Percentiles rank a stretch among this genome's conserved stretches.
Evolutionary conservation across 2,329 filamentous ascomycete genomes (phyloP).

Genomic region (Fusarium sp.): DNA sequence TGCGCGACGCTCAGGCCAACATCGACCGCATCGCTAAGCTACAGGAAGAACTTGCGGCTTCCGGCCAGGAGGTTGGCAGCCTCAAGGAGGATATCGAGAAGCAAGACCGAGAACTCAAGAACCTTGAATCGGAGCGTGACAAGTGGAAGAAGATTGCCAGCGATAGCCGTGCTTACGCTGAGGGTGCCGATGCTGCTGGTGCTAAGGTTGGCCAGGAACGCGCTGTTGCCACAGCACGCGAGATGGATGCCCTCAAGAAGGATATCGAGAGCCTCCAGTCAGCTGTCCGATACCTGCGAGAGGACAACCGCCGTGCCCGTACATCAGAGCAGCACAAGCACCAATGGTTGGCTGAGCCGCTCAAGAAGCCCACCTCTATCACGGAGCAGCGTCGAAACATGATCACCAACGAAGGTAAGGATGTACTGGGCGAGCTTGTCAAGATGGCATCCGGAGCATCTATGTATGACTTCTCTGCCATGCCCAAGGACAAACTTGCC

Average conservation of each 20-base stretch:
- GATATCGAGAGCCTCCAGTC: slow-evolving; percentile 74
- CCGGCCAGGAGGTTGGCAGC: slow-evolving; percentile 61
- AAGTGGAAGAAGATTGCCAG: slow-evolving; percentile 78
- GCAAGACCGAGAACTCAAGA: slow-evolving; percentile 73
- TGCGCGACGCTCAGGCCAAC: slow-evolving; percentile 85
- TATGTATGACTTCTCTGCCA: slow-evolving; percentile 67
- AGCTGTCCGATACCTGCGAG: slow-evolving; percentile 73
- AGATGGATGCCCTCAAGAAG: slow-evolving; percentile 77
- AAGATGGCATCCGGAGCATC: slow-evolving; percentile 66
- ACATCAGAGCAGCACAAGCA: slow-evolving; percentile 65
- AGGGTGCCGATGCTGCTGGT: slow-evolving; percentile 61
- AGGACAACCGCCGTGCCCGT: slow-evolving; percentile 73
- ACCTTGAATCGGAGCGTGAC: slow-evolving; percentile 72
- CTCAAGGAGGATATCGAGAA: slow-evolving; percentile 73
- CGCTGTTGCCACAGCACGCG: slow-evolving; percentile 75
- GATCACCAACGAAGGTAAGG: slow-evolving; percentile 70
- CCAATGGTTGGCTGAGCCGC: slow-evolving; percentile 72
- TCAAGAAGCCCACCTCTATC: slow-evolving; percentile 59
- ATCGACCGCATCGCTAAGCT: slow-evolving; percentile 74
- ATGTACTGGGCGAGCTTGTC: slow-evolving; percentile 73
- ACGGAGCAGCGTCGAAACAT: slow-evolving; percentile 62
- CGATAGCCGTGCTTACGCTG: slow-evolving; percentile 67
- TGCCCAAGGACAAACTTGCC: slow-evolving; percentile 69
- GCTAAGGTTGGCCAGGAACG: slow-evolving; percentile 71
- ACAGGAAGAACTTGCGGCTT: slow-evolving; percentile 67